Evolutionary conservation across 108 stramenopile genomes (phyloP).

Genomic region (Mayamaea pseudoterrestris): DNA sequence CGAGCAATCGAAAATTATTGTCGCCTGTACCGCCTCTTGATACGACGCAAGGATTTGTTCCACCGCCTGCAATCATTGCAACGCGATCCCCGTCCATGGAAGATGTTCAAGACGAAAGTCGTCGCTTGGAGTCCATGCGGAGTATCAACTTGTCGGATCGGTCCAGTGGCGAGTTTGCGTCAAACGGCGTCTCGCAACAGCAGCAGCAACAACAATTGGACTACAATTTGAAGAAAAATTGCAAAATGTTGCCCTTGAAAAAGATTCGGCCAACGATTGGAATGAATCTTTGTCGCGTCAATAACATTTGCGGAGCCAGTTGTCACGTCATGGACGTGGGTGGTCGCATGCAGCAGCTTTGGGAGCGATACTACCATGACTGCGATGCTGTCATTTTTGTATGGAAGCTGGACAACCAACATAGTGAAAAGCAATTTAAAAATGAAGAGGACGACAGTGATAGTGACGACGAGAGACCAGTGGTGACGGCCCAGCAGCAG

Average conservation of each 20-base stretch:
- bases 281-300: slow-evolving; percentile 61
- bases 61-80: no score
- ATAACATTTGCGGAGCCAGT: slow-evolving; percentile 44
- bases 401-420: slow-evolving; percentile 23
- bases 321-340: slow-evolving; percentile 64
- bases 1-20: no score
- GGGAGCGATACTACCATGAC: slow-evolving; percentile 74
- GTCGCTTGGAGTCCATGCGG: no score
- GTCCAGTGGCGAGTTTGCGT: no score
- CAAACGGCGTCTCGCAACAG: no score
- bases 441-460: slow-evolving; percentile 7
- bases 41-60: no score
- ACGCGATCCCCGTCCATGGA: no score
- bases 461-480: slow-evolving; percentile 1
- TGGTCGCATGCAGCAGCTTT: slow-evolving; percentile 62
- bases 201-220: slow-evolving; percentile 2
- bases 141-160: no score
- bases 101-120: no score
- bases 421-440: slow-evolving; percentile 21
- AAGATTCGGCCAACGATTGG: slow-evolving; percentile 74
- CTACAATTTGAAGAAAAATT: slow-evolving; percentile 21
- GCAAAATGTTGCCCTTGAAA: slow-evolving; percentile 58
- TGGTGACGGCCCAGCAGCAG: slow-evolving; percentile 13
- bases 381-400: slow-evolving; percentile 69
- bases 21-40: no score